These are phyloP conservation scores for Xylaria castorea DNA, from an alignment of 495 filamentous ascomycete species.

Conservation along the genomic window DNA sequence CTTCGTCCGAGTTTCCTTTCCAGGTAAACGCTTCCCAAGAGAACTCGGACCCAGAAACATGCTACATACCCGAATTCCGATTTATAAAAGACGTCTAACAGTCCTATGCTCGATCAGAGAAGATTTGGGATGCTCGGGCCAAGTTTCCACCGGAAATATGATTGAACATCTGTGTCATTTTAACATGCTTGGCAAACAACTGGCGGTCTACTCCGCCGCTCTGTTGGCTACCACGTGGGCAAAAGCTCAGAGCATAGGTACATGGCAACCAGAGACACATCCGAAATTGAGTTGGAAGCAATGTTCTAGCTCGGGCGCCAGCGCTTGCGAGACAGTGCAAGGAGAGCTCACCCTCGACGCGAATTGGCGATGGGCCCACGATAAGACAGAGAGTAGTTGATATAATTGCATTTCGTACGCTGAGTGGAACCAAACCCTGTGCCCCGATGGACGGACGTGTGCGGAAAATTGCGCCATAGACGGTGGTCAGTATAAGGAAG, in stretches of 20 bases:
- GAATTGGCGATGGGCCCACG: conserved; percentile 6
- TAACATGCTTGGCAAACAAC: neutral
- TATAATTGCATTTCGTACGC: neutral
- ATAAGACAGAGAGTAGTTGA: neutral
- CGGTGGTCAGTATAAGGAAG: neutral
- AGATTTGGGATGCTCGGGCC: neutral
- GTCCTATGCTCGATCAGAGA: neutral
- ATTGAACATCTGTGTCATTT: neutral
- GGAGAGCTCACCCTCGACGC: conserved; percentile 2
- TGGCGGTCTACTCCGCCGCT: neutral
- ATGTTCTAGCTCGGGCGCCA: neutral
- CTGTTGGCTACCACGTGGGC: neutral
- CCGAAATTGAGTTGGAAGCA: neutral
- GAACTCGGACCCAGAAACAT: neutral
- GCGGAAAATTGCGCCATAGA: neutral
- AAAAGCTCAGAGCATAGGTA: neutral
- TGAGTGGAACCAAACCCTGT: neutral
- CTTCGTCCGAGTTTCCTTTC: neutral
- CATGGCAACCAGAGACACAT: neutral
- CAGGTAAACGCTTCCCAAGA: neutral
- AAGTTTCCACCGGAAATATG: neutral
- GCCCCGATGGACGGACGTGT: neutral
- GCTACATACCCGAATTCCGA: neutral
- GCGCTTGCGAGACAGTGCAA: neutral
- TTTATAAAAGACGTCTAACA: neutral